Conservation (phyloP, 2,329 filamentous ascomycete genomes). For the Cordyceps cateniannulata region DNA sequence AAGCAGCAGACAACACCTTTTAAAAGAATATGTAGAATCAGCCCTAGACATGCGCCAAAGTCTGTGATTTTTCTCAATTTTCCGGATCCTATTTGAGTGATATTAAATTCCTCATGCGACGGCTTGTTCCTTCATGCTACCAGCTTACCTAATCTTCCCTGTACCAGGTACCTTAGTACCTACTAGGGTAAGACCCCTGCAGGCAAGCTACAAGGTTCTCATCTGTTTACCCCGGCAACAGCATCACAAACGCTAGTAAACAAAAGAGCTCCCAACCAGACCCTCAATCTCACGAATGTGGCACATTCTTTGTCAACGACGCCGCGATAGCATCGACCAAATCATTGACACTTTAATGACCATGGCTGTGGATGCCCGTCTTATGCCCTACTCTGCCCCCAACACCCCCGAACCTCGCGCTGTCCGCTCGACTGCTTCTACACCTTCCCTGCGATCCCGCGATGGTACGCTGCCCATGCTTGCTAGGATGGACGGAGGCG, state of each 20-base stretch:
- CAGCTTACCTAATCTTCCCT: background rate
- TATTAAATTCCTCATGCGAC: too few species aligned
- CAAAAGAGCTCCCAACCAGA: slow-evolving; percentile 19
- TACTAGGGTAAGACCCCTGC: background rate
- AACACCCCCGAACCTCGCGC: slow-evolving; percentile 23
- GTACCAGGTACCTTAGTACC: background rate
- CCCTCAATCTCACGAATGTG: slow-evolving; percentile 24
- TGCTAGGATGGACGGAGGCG: slow-evolving; percentile 54
- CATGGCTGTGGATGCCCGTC: slow-evolving; percentile 37
- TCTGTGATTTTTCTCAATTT: too few species aligned
- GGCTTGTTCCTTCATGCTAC: too few species aligned
- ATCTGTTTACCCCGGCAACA: slow-evolving; percentile 26
- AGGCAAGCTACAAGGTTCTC: background rate
- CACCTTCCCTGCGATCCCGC: slow-evolving; percentile 67
- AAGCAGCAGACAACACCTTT: too few species aligned
- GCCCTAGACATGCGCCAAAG: too few species aligned
- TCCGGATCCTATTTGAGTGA: too few species aligned
- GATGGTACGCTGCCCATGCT: slow-evolving; percentile 57
- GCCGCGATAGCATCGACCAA: slow-evolving; percentile 32
- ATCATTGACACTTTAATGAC: slow-evolving; percentile 33
- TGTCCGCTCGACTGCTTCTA: slow-evolving; percentile 65
- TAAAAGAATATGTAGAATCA: too few species aligned
- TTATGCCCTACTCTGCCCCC: slow-evolving; percentile 38
- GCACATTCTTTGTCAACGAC: slow-evolving; percentile 34
- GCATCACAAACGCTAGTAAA: slow-evolving; percentile 27